Base-by-base conservation (phyloP, 2,329 filamentous ascomycete species). In the Cytospora piceicola region DNA sequence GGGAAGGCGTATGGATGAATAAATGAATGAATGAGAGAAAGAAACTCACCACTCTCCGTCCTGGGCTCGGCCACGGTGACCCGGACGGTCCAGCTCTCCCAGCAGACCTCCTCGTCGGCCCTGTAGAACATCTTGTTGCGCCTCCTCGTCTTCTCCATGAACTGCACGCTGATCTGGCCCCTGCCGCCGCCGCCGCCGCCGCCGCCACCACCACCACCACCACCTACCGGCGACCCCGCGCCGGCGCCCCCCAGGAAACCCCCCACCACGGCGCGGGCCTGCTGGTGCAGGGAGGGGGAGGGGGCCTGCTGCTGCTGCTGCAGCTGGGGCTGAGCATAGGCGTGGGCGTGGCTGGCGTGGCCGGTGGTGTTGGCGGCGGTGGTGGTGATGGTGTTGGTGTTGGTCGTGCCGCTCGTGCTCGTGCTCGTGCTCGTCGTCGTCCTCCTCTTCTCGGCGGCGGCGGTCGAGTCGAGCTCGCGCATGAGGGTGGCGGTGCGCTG, bases 21-120 rank as follows among this genome's bases (percentile, higher is more conserved):
- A n/a, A n/a, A n/a, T n/a, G n/a, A n/a, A n/a, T n/a, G n/a, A n/a
- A n/a, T n/a, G n/a, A 11, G 9, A n/a, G 1, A 27, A 14, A 32
- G 57, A 22, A 53, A 75, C 88, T 72, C 80, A 96, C 93, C 93
- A 70, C 88, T 91, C 74, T 98, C 94, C 14, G 92, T 97, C 73
- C 90, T 83, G 34, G 94, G 94, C 72, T 93, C 93, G 12, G 93
- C 92, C 63, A 97, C 88, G n/a, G 93, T 96, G 59, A 98, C 91
- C 77, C 96, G 92, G 70, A 99, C 80, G 54, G 91, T 93, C 95
- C 95, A 99, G 74, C 88, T 89, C 82, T 98, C 95, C 95, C 95
- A 99, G 77, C 93, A 96, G 22, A 97, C 88, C 77, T 97, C 94
- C 76, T 98, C 94, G 70, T 97, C 94, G 29, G 88, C 90, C 72